Base-by-base conservation (phyloP, 768 basidiomycete species). In the Xerocomus spinulosus region DNA sequence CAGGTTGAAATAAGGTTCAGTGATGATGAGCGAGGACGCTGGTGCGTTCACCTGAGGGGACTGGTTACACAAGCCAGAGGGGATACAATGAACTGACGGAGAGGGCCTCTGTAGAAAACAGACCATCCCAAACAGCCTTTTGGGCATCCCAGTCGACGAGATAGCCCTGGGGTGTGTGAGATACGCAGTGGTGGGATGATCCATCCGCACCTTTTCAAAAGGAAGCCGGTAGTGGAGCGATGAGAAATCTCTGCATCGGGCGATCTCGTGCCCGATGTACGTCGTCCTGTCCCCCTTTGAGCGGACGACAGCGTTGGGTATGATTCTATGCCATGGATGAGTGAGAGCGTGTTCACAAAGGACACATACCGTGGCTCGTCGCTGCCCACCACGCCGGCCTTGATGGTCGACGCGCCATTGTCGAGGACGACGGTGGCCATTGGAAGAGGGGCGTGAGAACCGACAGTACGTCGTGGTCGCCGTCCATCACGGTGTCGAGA, bases 91-190 rank as follows among this genome's bases (percentile, higher is more conserved):
- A 15, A 62, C 73, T 61, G 64, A 87, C 89, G 52, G 79, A 79
- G 47, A 90, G 72, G 39, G 76, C 78, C 48, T 85, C 76, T 35
- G 77, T 75, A 18, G 87, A 87, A 67, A 96, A 92, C 20, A 95
- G 59, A 10, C 87, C 82, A 54, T 97, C 94, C 93, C 93, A 97
- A 5, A 98, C 76, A 15, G 87, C 85, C 66, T 95, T 95, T 67
- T 98, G 83, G 3, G 87, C 87, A 54, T 96, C 93, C 94, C 94
- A 98, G 60, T 95, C 92, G 24, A 90, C 85, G 14, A 95, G 72
- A 67, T 87, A 91, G 23, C 94, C 94, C 94, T 96, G 46, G 28
- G 44, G 58, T 66, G 62, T 43, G 52, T 58, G 48, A 51, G 47
- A 46, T 25, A 33, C 13, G 32, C 23, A 28, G n/a, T 25, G 41